Evolutionary conservation across 208 protist genomes (phyloP), one percentile per base, ranked within the genome.

Genomic region (Crithidia acanthocephali): DNA sequence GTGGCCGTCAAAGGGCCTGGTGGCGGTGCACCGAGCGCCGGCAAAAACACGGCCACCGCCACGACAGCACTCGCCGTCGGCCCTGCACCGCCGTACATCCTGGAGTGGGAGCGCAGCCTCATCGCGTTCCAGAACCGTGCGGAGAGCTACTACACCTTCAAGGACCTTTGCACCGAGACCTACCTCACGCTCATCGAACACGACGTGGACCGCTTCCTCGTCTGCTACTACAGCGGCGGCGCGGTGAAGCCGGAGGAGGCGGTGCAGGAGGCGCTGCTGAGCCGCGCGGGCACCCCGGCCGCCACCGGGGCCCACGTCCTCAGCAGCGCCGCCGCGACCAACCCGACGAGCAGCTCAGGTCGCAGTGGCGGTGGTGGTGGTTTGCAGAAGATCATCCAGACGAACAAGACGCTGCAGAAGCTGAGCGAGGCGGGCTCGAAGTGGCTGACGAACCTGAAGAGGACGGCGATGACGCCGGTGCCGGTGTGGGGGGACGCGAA

Each of bases 131-230:
- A 78, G 22, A 51, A 60, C 23, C 81, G 81, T 22, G 78, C 78
- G 15, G 73, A 76, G 37, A 75, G 72, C 51, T 93, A 93, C 69
- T 51, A 74, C 22, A 35, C 27, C 27, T 67, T 76, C 55, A 93
- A 93, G 56, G 66, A 81, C 20, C 20, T 40, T 4, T 86, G 64
- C 63, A 91, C 84, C 0, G 83, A 93, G 59, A 64, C 57, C 25
- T 93, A 93, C 61, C 70, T 93, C 35, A 80, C 74, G 18, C 72
- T 75, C 27, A 74, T 93, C 52, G 88, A 93, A 60, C 72, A 67
- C 16, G 65, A 73, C 50, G 88, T 93, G 18, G 88, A 93, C 42
- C 72, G 64, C 40, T 93, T 90, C 52, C 72, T 93, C 15, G 65
- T 65, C 10, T 62, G 60, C 33, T 65, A 83, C 63, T 87, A 85